phyloP scores from a whole-genome alignment of 108 stramenopile genomes.

The Bacterosira constricta region DNA sequence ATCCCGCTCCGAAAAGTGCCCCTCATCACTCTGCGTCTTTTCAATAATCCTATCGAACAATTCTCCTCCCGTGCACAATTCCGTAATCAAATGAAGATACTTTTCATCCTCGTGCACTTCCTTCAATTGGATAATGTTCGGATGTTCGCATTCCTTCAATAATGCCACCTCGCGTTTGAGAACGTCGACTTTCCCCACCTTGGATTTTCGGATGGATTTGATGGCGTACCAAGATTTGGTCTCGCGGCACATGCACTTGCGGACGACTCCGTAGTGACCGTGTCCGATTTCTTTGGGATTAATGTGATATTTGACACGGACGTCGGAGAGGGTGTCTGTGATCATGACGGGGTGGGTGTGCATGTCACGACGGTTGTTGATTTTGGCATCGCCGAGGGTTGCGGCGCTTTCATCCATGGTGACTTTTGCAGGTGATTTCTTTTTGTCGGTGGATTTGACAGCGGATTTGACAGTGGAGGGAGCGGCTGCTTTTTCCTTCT shows the following conservation, averaged over 20 bases:
- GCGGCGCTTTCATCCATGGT: constrained; percentile 33
- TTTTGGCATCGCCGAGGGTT: constrained; percentile 44
- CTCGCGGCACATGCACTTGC: constrained; percentile 89
- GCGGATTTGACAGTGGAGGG: background rate
- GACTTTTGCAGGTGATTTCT: background rate
- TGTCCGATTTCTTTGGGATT: constrained; percentile 89
- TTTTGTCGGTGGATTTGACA: background rate
- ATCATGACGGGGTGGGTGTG: constrained; percentile 69
- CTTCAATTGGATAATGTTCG: constrained; percentile 86
- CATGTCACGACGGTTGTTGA: constrained; percentile 37
- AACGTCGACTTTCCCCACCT: constrained; percentile 88
- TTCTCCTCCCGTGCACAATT: constrained; percentile 96
- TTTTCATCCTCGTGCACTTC: constrained; percentile 92
- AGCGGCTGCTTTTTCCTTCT: background rate
- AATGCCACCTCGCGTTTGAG: constrained; percentile 88
- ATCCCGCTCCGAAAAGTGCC: constrained; percentile 94
- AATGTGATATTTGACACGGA: constrained; percentile 84
- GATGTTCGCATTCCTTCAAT: constrained; percentile 86
- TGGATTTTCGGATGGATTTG: constrained; percentile 88
- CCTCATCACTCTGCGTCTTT: constrained; percentile 89
- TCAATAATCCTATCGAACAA: constrained; percentile 91
- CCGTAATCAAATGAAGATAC: constrained; percentile 87
- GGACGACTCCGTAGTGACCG: constrained; percentile 91
- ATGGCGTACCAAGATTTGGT: constrained; percentile 88
- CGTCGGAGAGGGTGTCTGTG: constrained; percentile 82